Conservation (phyloP, 306 rosid genomes). For the Glycine tomentella region DNA sequence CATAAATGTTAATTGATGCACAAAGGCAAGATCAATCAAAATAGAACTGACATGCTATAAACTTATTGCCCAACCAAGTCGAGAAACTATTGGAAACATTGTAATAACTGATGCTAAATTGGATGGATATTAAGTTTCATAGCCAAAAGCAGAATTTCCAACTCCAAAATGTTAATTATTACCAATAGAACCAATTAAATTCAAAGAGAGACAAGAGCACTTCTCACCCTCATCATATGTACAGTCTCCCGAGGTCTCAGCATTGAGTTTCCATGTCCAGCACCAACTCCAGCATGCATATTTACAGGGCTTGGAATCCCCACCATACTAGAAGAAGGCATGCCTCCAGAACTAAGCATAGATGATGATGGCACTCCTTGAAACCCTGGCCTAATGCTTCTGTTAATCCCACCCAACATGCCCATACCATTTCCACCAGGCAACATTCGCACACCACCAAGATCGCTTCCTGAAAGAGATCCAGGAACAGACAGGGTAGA, state of each 20-base stretch:
- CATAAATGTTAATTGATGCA: not conserved
- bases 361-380: slow-evolving; percentile 81
- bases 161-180: not conserved
- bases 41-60: not conserved
- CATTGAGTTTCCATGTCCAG: slow-evolving; percentile 84
- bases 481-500: slow-evolving; percentile 75
- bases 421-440: slow-evolving; percentile 89
- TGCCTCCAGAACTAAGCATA: slow-evolving; percentile 74
- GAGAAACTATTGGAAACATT: not conserved
- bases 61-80: slow-evolving; percentile 18
- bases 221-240: slow-evolving; percentile 90
- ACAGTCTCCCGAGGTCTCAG: slow-evolving; percentile 79
- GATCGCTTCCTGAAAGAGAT: slow-evolving; percentile 81
- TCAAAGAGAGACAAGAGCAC: slow-evolving; percentile 23
- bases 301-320: slow-evolving; percentile 81
- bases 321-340: slow-evolving; percentile 83
- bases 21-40: not conserved
- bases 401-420: slow-evolving; percentile 82
- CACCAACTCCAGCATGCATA: slow-evolving; percentile 83
- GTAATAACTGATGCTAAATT: not conserved
- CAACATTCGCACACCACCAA: slow-evolving; percentile 85
- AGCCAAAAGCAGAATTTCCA: slow-evolving; percentile 13
- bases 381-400: slow-evolving; percentile 88
- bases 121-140: slow-evolving; percentile 8
- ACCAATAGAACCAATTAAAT: slow-evolving; percentile 28